Evolutionary conservation across 257 asterid genomes (phyloP).

Genomic region (Echium plantagineum): DNA sequence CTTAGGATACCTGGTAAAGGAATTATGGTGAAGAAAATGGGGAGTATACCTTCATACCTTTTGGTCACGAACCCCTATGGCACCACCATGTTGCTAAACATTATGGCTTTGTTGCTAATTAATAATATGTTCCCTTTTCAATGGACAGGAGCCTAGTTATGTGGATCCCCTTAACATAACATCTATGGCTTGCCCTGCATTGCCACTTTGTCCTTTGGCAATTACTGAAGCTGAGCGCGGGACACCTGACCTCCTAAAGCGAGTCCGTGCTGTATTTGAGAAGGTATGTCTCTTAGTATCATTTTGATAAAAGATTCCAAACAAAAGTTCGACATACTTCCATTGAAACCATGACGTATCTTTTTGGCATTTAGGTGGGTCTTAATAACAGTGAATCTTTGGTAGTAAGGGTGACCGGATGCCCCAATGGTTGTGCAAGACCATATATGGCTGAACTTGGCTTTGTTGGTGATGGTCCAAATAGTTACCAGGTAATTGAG

Average conservation of each 20-base stretch:
- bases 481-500: constrained; percentile 72
- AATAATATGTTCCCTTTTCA: background rate
- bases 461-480: constrained; percentile 92
- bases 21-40: too few relatives aligned
- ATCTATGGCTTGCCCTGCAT: constrained; percentile 98
- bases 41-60: background rate
- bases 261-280: constrained; percentile 74
- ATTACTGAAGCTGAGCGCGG: constrained; percentile 98
- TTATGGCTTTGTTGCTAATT: background rate
- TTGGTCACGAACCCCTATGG: too few relatives aligned
- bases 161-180: constrained; percentile 94
- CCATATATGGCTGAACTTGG: constrained; percentile 99
- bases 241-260: constrained; percentile 80
- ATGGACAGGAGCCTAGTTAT: constrained; percentile 66
- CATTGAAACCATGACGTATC: constrained; percentile 2
- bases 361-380: constrained; percentile 57
- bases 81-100: too few relatives aligned
- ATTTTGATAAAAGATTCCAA: background rate
- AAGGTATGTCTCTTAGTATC: constrained; percentile 31
- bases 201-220: constrained; percentile 93
- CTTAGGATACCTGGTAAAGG: too few relatives aligned
- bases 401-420: constrained; percentile 87
- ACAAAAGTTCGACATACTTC: constrained; percentile 2
- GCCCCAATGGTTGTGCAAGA: constrained; percentile 98
- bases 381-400: constrained; percentile 75